phyloP scores from a whole-genome alignment of 768 basidiomycete genomes.

The Boletus pseudo-olivaceus region DNA sequence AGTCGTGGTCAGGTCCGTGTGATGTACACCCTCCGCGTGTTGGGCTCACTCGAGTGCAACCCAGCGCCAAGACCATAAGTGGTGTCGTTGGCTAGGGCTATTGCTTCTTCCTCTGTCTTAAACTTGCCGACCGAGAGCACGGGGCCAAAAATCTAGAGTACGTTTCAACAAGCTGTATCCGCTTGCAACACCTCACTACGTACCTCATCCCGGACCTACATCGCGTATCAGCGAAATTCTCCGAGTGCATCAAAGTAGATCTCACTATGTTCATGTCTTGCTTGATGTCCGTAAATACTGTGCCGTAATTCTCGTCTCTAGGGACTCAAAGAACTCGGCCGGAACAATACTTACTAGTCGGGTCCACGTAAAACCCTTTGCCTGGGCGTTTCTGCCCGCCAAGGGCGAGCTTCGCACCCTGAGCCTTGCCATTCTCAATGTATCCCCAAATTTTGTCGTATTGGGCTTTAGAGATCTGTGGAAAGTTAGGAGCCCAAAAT shows the following conservation, averaged over 20 bases:
- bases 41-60: conserved; percentile 74
- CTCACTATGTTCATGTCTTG: conserved; percentile 84
- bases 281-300: conserved; percentile 80
- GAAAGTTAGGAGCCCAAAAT: conserved; percentile 6
- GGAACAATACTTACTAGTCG: conserved; percentile 62
- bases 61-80: conserved; percentile 91
- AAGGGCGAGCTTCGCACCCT: conserved; percentile 73
- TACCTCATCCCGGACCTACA: conserved; percentile 33
- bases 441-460: conserved; percentile 86
- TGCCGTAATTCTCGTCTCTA: conserved; percentile 3
- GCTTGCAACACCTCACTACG: conserved; percentile 4
- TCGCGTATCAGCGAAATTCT: conserved; percentile 21
- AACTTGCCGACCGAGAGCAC: conserved; percentile 83
- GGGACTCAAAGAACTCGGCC: conserved; percentile 1
- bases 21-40: not conserved
- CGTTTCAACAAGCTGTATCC: conserved; percentile 8
- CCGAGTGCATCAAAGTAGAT: conserved; percentile 2
- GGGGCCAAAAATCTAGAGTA: conserved; percentile 84
- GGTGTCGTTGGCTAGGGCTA: conserved; percentile 82
- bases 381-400: conserved; percentile 77
- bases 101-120: conserved; percentile 82
- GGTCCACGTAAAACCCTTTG: conserved; percentile 87
- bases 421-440: conserved; percentile 79
- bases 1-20: conserved; percentile 4
- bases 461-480: conserved; percentile 78